A percentile compares a stretch with the other conserved stretches of the same genome.
Evolutionary conservation across 257 asterid species (phyloP).

Genomic region (Henckelia pumila): DNA sequence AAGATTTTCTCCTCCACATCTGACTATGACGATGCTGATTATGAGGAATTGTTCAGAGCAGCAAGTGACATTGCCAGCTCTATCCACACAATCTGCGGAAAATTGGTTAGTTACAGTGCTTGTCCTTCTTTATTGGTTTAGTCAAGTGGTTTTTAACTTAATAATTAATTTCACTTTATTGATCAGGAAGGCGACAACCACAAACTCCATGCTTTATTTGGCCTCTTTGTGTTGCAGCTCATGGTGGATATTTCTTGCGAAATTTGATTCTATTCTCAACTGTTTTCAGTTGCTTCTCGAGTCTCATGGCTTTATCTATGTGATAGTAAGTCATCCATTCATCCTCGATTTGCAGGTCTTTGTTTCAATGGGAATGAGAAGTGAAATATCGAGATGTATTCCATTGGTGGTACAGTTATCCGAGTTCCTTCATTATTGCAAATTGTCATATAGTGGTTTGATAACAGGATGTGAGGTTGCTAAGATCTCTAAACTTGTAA

Average conservation of each 20-base stretch:
- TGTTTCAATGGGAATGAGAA: slow-evolving; percentile 53
- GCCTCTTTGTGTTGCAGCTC: slow-evolving; percentile 78
- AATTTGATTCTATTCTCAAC: slow-evolving; percentile 32
- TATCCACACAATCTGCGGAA: slow-evolving; percentile 47
- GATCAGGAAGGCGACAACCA: slow-evolving; percentile 61
- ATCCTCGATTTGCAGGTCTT: slow-evolving; percentile 62
- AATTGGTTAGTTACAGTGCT: slow-evolving; percentile 54
- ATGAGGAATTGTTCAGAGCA: slow-evolving; percentile 43
- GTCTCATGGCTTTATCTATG: slow-evolving; percentile 22
- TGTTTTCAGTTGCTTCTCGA: slow-evolving; percentile 21
- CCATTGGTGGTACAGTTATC: slow-evolving; percentile 59
- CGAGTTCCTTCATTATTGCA: slow-evolving; percentile 52
- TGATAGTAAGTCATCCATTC: slow-evolving; percentile 20
- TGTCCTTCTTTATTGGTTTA: slow-evolving; percentile 20
- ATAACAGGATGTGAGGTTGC: slow-evolving; percentile 60
- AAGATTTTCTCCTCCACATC: slow-evolving; percentile 36
- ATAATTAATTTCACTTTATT: slow-evolving; percentile 20
- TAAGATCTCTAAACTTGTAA: slow-evolving; percentile 33
- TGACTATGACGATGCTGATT: slow-evolving; percentile 49
- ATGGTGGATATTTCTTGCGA: slow-evolving; percentile 59
- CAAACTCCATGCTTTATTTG: slow-evolving; percentile 62
- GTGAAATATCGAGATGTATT: slow-evolving; percentile 37
- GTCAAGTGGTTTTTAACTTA: slow-evolving; percentile 28
- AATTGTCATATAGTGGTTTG: slow-evolving; percentile 65
- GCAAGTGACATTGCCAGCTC: slow-evolving; percentile 65